phyloP scores from a whole-genome alignment of 2,329 filamentous ascomycete species.

The Sporothrix dimorphospora region DNA sequence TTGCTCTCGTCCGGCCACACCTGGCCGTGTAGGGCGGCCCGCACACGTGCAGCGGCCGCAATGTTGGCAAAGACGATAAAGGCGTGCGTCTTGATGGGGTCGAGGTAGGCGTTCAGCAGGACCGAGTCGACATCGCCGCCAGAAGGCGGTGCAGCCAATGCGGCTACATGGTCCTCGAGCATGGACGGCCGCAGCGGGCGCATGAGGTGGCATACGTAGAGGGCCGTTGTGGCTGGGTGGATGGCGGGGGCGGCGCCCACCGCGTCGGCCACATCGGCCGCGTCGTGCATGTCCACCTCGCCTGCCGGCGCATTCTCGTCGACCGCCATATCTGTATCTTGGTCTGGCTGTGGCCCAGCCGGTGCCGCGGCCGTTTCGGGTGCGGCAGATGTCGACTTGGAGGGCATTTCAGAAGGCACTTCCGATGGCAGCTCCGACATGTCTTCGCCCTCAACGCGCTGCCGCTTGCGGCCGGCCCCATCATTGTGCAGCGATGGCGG shows the following conservation, averaged over 20 bases:
- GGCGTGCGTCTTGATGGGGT: slow-evolving; percentile 84
- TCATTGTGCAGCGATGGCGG: slow-evolving; percentile 45
- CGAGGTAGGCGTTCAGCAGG: slow-evolving; percentile 74
- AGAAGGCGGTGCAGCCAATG: slow-evolving; percentile 62
- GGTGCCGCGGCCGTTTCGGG: too few species aligned
- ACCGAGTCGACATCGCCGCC: slow-evolving; percentile 45
- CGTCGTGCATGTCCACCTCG: slow-evolving; percentile 29
- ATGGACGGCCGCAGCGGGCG: slow-evolving; percentile 73
- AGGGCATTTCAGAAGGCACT: neutral
- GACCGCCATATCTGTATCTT: neutral
- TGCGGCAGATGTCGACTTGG: neutral
- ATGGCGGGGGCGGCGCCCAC: slow-evolving; percentile 56
- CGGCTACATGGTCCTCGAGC: slow-evolving; percentile 69
- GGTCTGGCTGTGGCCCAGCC: neutral
- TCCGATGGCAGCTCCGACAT: neutral
- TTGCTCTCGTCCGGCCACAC: slow-evolving; percentile 88
- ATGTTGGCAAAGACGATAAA: slow-evolving; percentile 73
- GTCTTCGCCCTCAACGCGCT: slow-evolving; percentile 35
- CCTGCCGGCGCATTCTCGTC: neutral
- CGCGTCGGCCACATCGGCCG: slow-evolving; percentile 37
- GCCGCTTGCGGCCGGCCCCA: slow-evolving; percentile 48
- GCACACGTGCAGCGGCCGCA: slow-evolving; percentile 74
- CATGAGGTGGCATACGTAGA: slow-evolving; percentile 92
- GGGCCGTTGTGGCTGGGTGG: slow-evolving; percentile 72
- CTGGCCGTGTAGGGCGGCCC: slow-evolving; percentile 72